A percentile compares a stretch with the other conserved stretches of the same genome.
Conservation (phyloP, 768 basidiomycete genomes). For the Amanita rubescens region DNA sequence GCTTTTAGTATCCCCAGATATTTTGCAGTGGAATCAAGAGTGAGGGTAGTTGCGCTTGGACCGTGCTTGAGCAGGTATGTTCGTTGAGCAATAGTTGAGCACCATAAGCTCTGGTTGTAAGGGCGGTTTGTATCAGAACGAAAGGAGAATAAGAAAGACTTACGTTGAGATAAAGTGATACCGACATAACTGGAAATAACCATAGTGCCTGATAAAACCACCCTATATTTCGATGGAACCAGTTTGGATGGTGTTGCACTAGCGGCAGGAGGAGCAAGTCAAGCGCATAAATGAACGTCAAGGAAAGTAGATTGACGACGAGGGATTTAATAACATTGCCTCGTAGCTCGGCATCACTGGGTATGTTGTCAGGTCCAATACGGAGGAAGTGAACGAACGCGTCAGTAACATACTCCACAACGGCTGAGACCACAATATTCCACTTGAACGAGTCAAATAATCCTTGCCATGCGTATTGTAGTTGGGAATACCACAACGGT, state of each 20-base stretch:
- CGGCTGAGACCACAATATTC: slow-evolving; percentile 52
- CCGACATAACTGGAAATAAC: slow-evolving; percentile 69
- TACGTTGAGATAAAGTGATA: slow-evolving; percentile 79
- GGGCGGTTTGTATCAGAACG: background rate
- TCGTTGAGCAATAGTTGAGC: slow-evolving; percentile 65
- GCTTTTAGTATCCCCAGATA: slow-evolving; percentile 67
- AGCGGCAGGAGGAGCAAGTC: slow-evolving; percentile 66
- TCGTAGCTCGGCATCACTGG: slow-evolving; percentile 71
- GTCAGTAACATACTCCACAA: slow-evolving; percentile 40
- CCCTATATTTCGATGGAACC: slow-evolving; percentile 66
- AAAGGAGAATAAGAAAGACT: slow-evolving; percentile 19
- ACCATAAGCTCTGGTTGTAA: slow-evolving; percentile 61
- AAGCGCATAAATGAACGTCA: slow-evolving; percentile 70
- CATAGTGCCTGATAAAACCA: slow-evolving; percentile 75
- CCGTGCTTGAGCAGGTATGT: slow-evolving; percentile 70
- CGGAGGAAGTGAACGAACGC: background rate
- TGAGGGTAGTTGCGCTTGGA: slow-evolving; percentile 41
- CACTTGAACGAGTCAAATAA: slow-evolving; percentile 68
- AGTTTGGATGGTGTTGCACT: slow-evolving; percentile 51
- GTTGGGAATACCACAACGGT: slow-evolving; percentile 38
- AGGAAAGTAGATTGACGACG: slow-evolving; percentile 62
- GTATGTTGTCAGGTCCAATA: slow-evolving; percentile 6
- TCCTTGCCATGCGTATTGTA: slow-evolving; percentile 51
- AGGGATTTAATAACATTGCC: slow-evolving; percentile 69
- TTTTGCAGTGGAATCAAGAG: slow-evolving; percentile 33